A percentile compares a stretch with the other conserved stretches of the same genome.
phyloP scores from a whole-genome alignment of 345 rosid species.

The Pistacia atlantica region DNA sequence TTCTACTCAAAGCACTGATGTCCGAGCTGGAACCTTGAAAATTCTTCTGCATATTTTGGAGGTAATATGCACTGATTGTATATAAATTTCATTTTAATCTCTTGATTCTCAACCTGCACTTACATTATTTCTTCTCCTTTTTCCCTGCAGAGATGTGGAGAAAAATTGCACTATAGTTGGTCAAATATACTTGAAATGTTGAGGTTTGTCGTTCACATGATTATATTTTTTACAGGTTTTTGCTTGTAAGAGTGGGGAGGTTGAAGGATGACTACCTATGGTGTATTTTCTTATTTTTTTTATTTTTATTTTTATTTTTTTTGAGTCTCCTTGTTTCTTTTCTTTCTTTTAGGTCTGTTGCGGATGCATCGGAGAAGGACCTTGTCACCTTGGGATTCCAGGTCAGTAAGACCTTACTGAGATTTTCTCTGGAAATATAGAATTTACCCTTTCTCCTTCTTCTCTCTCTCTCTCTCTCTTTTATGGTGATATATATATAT shows the following conservation, averaged over 20 bases:
- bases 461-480: background rate
- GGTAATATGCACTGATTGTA: conserved; percentile 46
- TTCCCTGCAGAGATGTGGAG: conserved; percentile 81
- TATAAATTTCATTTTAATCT: conserved; percentile 13
- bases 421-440: conserved; percentile 9
- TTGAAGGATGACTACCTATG: conserved; percentile 9
- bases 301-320: background rate
- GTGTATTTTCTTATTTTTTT: background rate
- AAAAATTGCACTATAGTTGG: conserved; percentile 86
- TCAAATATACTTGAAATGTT: conserved; percentile 83
- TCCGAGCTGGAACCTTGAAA: conserved; percentile 83
- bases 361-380: conserved; percentile 93
- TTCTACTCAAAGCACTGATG: conserved; percentile 81
- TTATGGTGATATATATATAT: background rate
- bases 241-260: background rate
- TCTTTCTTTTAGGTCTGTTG: conserved; percentile 71
- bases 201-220: conserved; percentile 52
- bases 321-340: conserved; percentile 19
- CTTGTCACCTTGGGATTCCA: conserved; percentile 90
- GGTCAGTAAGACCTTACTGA: conserved; percentile 48
- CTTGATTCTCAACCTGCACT: conserved; percentile 12
- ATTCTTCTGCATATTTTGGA: conserved; percentile 95
- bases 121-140: conserved; percentile 15
- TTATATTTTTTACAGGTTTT: conserved; percentile 4
- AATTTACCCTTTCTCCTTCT: background rate